Evolutionary conservation across 345 rosid genomes (phyloP), one percentile per base, ranked within the genome.

Genomic region (Rhizophora mangle): DNA sequence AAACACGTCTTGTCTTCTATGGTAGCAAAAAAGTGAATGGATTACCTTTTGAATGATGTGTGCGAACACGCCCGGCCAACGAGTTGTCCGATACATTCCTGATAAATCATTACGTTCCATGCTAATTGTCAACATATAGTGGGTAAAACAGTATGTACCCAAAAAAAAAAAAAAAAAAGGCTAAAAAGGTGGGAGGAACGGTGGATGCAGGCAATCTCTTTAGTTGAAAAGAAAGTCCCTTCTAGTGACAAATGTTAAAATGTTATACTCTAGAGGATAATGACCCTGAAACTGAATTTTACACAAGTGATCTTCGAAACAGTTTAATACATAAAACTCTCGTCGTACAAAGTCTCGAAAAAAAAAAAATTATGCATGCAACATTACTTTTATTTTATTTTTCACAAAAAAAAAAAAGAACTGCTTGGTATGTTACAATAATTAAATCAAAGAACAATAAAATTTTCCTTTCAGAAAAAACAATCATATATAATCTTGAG

Each of bases 61-160:
- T 9, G 5, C 21, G 78, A 62, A 74, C 69, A 20, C 76, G 80
- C 34, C 85, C 90, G 3, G 32, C 27, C 56, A 86, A 31, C 8
- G 24, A 16, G 57, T 82, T 86, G 59, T 77, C 67, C 6, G 86
- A 78, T 20, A 82, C 82, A 34, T 86, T 79, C 81, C 90, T 84
- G 81, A 72, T 46, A 32, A 47, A 68, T 6, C 65, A 70, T 55
- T 15, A 32, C 29, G 34, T 15, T 8, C 13, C 30, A 11, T 43
- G 47, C 16, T 8, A 21, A 11, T 65, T 32, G 22, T 32, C 31
- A 60, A 19, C 49, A 43, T 3, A 43, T 11, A 43, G 49, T 43
- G 19, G 49, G 11, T 18, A 43, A 15, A 43, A 15, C 19, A 5
- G 49, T 3, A 13, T 13, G 19, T 18, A 11, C 16, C 8, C 22